phyloP scores from a whole-genome alignment of 768 basidiomycete species.

The Auricularia auricula-judae region DNA sequence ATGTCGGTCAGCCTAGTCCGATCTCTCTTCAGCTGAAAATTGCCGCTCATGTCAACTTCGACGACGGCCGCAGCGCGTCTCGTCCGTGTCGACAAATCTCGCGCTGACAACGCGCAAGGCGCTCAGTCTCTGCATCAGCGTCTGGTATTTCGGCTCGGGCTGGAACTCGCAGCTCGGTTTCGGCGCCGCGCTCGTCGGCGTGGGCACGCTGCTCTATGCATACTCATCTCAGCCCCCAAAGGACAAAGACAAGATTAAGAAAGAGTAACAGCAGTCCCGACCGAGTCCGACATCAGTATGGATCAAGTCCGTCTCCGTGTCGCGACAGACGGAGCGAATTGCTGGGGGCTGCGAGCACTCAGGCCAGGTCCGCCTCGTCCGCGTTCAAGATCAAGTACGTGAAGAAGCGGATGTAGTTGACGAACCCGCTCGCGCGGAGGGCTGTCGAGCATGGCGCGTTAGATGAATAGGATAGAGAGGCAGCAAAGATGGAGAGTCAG shows the following conservation, averaged over 20 bases:
- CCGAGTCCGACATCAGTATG: no score
- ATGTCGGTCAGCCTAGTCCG: conserved; percentile 48
- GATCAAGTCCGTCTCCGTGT: no score
- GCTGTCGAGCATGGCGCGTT: neutral
- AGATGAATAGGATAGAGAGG: neutral
- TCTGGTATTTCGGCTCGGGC: conserved; percentile 74
- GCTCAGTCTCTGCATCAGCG: conserved; percentile 64
- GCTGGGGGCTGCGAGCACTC: neutral
- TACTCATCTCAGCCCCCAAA: neutral
- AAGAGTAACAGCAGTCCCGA: neutral
- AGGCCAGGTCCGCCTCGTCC: conserved; percentile 22
- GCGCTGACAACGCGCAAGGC: conserved; percentile 75
- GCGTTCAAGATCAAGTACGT: conserved; percentile 33
- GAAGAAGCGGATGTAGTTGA: conserved; percentile 35
- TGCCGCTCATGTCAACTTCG: neutral
- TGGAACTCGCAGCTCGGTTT: conserved; percentile 53
- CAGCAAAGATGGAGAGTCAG: neutral
- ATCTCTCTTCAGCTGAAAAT: neutral
- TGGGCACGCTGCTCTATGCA: conserved; percentile 55
- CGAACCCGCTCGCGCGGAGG: conserved; percentile 5
- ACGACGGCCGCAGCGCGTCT: conserved; percentile 40
- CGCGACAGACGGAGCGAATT: neutral
- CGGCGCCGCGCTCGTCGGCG: conserved; percentile 67
- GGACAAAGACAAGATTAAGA: neutral
- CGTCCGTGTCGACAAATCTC: conserved; percentile 72